Percentiles rank a stretch among this genome's conserved stretches.
Conservation (phyloP, 139 green algal genomes). For the Nannochloris sp. region DNA sequence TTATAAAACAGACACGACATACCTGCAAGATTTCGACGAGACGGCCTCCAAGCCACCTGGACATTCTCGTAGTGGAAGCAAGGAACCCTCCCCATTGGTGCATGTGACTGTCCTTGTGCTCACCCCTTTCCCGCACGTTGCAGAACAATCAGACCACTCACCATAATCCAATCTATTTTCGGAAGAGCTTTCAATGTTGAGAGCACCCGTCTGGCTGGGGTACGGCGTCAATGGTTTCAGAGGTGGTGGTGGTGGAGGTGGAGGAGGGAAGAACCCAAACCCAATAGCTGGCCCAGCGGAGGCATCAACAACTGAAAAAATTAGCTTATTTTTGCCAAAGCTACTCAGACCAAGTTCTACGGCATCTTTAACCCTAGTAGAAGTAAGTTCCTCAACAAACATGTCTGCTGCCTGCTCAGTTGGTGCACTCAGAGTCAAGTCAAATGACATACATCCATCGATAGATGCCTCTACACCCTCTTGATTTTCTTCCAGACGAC, state of each 20-base stretch:
- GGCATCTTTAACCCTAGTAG: background rate
- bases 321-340: conserved; percentile 1
- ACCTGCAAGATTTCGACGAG: conserved; percentile 11
- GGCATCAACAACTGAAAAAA: conserved; percentile 10
- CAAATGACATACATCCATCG: background rate
- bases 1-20: background rate
- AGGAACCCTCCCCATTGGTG: background rate
- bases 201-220: background rate
- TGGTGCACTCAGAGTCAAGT: background rate
- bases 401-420: background rate
- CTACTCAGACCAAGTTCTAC: conserved; percentile 15
- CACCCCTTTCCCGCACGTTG: conserved; percentile 21
- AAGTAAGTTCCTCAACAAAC: background rate
- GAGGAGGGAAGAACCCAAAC: conserved; percentile 28
- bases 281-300: conserved; percentile 6
- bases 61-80: conserved; percentile 12
- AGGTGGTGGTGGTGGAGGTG: conserved; percentile 8
- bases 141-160: conserved; percentile 23
- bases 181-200: background rate
- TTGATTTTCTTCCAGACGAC: background rate
- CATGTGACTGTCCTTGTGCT: conserved; percentile 15
- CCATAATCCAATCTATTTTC: conserved; percentile 9
- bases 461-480: background rate
- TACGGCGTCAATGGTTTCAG: conserved; percentile 5
- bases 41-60: background rate